Percentiles rank a stretch among this genome's conserved stretches.
Conservation (phyloP, 345 rosid species). For the Aquilaria malaccensis region DNA sequence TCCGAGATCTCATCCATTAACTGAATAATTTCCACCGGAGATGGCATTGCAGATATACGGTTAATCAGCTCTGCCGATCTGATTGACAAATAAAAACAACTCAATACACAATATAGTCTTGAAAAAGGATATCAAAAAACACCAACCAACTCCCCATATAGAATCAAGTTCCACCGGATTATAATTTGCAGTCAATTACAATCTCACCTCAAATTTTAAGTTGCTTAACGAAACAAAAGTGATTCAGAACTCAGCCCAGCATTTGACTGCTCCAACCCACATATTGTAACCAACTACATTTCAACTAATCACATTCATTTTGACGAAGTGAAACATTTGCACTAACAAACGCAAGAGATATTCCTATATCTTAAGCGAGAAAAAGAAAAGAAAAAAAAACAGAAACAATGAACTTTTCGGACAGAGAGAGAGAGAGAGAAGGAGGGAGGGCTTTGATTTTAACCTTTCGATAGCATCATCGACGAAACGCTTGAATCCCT, state of each 20-base stretch:
- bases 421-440: neutral
- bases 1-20: constrained; percentile 96
- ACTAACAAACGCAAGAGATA: constrained; percentile 1
- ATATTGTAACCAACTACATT: too few relatives aligned
- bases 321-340: neutral
- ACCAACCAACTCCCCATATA: too few relatives aligned
- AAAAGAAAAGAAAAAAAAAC: neutral
- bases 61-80: constrained; percentile 75
- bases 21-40: constrained; percentile 56
- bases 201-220: too few relatives aligned
- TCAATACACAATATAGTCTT: neutral
- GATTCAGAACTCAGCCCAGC: too few relatives aligned
- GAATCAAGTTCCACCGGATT: too few relatives aligned
- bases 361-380: neutral
- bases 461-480: constrained; percentile 91
- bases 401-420: neutral
- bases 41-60: constrained; percentile 57
- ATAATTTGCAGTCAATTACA: too few relatives aligned
- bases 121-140: too few relatives aligned
- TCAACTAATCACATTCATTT: neutral
- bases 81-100: constrained; percentile 2
- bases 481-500: constrained; percentile 82
- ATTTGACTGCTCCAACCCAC: too few relatives aligned
- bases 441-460: neutral
- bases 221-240: too few relatives aligned